Evolutionary conservation across 164 flowering plant species (phyloP), one percentile per base, ranked within the genome.

Genomic region (Dillenia suffruticosa): DNA sequence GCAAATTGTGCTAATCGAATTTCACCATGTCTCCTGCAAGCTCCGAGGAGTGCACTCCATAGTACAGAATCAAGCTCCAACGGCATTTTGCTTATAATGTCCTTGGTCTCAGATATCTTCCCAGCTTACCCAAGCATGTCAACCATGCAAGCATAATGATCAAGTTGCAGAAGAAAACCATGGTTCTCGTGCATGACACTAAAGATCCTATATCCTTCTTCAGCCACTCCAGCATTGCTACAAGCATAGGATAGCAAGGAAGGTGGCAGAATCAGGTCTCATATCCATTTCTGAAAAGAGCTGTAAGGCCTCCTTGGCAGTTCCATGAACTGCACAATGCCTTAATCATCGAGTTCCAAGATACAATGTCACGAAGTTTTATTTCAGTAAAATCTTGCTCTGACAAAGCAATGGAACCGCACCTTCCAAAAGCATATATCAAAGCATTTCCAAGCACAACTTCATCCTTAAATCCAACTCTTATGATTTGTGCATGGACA

Each of bases 271-370:
- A 75, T 90, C 91, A 46, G 95, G 89, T 45, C 54, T 47, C 51
- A 68, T 49, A 62, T 80, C 66, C 92, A 90, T 86, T 61, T 50
- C 48, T 3, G 51, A 48, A 58, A 84, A 91, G 50, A 85, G 75
- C 15, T 63, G 16, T 70, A 88, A 67, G 40, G 87, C 86, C 47
- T 76, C 81, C 32, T 57, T 66, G 12, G 79, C 88, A 71, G 70
- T 75, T 9, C 96, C 96, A 68, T 91, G 93, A 62, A 90, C 59
- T 1, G 86, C 86, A 73, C 76, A 82, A 56, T n/a, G 87, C 84
- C 73, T 90, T 90, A 54, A 88, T 72, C 70, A 88, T 80, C n/a
- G 96, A 77, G 58, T 88, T 88, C 93, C 96, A 91, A 62, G 97
- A 83, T 11, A 88, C 76, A 9, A 64, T 56, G 62, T 88, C 88